These are phyloP conservation scores for Rhynchospora breviuscula DNA, from an alignment of 176 grass and related monocot species.

Conservation along the genomic window DNA sequence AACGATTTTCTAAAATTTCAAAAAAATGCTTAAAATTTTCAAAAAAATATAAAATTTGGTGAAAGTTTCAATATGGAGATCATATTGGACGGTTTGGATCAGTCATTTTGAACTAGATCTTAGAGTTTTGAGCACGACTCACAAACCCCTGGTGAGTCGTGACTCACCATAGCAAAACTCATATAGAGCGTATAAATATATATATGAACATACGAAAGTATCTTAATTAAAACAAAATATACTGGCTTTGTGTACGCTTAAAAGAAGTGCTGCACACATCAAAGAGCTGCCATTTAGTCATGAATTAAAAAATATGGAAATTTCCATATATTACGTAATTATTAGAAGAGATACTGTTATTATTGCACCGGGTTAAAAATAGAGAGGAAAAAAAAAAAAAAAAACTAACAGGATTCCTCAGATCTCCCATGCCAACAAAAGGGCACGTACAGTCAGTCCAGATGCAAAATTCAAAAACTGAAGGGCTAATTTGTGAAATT, in stretches of 20 bases:
- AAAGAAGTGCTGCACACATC: background rate
- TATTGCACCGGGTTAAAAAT: slow-evolving; percentile 3
- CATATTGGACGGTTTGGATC: no score
- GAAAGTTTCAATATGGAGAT: no score
- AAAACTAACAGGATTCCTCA: slow-evolving; percentile 12
- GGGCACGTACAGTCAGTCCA: slow-evolving; percentile 23
- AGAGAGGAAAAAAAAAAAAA: no score
- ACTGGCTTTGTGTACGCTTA: background rate
- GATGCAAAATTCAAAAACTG: slow-evolving; percentile 28
- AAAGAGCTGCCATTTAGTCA: background rate
- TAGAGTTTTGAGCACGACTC: no score
- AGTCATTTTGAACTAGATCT: no score
- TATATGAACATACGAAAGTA: background rate
- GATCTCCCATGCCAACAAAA: background rate
- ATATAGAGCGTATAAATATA: no score
- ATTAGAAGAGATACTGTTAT: background rate
- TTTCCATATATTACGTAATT: slow-evolving; percentile 12
- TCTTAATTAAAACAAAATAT: background rate
- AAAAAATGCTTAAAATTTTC: no score
- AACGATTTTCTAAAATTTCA: no score
- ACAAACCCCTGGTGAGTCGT: no score
- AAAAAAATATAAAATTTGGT: no score
- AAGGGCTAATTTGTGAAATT: slow-evolving; percentile 13
- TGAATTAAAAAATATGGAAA: background rate
- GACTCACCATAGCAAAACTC: no score